Evolutionary conservation across 2,329 filamentous ascomycete genomes (phyloP), one percentile per base, ranked within the genome.

Genomic region (Cladosporium sp.): DNA sequence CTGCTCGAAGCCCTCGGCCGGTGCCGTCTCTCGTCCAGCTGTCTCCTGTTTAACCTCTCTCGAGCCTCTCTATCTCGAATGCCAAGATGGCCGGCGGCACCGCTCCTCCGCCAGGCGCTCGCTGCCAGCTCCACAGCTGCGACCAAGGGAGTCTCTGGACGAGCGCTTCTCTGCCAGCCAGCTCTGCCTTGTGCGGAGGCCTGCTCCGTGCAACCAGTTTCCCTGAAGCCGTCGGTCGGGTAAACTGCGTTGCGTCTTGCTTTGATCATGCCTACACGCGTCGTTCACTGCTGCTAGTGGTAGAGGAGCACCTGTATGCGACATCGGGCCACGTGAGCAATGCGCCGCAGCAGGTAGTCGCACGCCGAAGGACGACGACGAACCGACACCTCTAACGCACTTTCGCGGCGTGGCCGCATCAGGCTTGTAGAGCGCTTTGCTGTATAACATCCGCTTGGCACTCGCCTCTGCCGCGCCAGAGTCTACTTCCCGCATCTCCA

Each of bases 361-460:
- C 12, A 42, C 39, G 20, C 12, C 22, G 22, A 19, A 42, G 9
- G 17, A 20, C 39, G n/a, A 22, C 39, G 17, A 19, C 12, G 39
- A 20, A n/a, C n/a, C 39, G 17, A 42, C 39, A 42, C n/a, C 17
- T 42, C 39, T 20, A 42, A 19, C 42, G n/a, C 12, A 24, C 42
- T 24, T 32, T 32, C 28, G 28, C 28, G 12, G 28, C 8, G 28
- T 9, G 28, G 28, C 28, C 28, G 28, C 8, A 9, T 10, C 28
- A 32, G 28, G 28, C 8, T 4, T 32, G n/a, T 28, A 19, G 24
- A n/a, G 8, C 25, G 25, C n/a, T n/a, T n/a, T n/a, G n/a, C 34
- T 37, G 49, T 51, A 51, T 51, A 51, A 37, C 20, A 45, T 25
- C 17, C 19, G 49, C 49, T 40, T 51, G 49, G 49, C 49, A 36